phyloP scores from a whole-genome alignment of 371 early-diverging fungal species.

The Actinomortierella ambigua region DNA sequence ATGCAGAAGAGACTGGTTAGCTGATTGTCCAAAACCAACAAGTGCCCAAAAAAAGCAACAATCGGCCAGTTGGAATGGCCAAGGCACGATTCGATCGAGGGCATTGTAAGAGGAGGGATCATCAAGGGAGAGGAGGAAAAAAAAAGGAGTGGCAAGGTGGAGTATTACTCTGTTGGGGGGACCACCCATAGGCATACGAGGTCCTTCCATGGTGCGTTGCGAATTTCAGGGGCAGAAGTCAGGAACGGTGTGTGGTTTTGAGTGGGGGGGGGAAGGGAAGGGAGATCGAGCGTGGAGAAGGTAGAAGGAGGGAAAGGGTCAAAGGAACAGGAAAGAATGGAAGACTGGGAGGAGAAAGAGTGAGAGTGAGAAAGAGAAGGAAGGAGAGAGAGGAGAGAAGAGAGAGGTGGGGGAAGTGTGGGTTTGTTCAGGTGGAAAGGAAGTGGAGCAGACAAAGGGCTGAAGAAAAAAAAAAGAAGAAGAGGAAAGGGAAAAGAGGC shows the following conservation, averaged over 20 bases:
- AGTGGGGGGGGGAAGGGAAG: conserved; percentile 4
- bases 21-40: no score
- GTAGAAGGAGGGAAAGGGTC: conserved; percentile 1
- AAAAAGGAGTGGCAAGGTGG: not conserved
- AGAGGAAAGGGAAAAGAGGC: conserved; percentile 1
- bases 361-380: conserved; percentile 1
- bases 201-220: no score
- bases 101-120: no score
- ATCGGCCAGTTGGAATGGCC: no score
- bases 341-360: conserved; percentile 3
- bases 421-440: not conserved
- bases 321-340: not conserved
- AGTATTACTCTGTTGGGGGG: not conserved
- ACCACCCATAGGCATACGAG: no score
- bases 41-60: no score
- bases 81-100: no score
- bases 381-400: conserved; percentile 1
- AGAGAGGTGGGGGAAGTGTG: not conserved
- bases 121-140: not conserved
- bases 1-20: no score
- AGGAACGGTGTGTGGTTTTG: no score
- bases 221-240: no score
- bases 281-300: conserved; percentile 3
- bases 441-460: not conserved
- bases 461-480: conserved; percentile 1